Evolutionary conservation across 176 grass and related monocot genomes (phyloP), one percentile per base, ranked within the genome.

Genomic region (Zea luxurians): DNA sequence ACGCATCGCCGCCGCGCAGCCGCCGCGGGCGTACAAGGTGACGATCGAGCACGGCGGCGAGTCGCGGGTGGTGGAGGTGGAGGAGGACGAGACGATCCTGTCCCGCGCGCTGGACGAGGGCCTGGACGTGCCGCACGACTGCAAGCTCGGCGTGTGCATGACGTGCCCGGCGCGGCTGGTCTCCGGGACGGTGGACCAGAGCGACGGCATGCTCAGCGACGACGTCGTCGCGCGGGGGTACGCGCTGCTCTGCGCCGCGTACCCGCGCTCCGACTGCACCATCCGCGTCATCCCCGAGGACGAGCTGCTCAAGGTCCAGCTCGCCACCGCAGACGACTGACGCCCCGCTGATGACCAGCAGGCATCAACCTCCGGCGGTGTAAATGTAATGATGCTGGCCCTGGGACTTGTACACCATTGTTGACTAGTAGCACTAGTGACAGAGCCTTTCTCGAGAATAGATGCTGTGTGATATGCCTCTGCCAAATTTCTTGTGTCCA

Each of bases 111-210:
- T 97, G 71, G 95, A 94, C 16, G 95, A 98, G 71, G 95, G 95
- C 18, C 71, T 98, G 70, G 80, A 70, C 15, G 87, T 98, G 69
- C 89, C 95, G 34, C 95, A 98, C 74, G 95, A 98, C 89, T 98
- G 95, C 85, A 94, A 98, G 91, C 91, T 94, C 6, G 91, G 95
- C 4, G 95, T 98, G 41, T 98, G 95, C 87, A 98, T 98, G 95
- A 94, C 95, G 9, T 98, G 95, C 80, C 95, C 95, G 1, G 95
- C 95, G 6, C 87, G 89, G 3, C 89, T 98, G 7, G 53, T 98
- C 58, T 73, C 86, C 57, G 95, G 95, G 12, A 62, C 61, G 48
- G 95, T 94, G 75, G 95, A 98, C 85, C 95, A 98, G 91, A 90
- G 95, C 83, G 91, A 98, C 54, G 91, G 95, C 59, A 98, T 98